Conservation (phyloP, 371 early-diverging fungal genomes). For the Umbelopsis sp. region DNA sequence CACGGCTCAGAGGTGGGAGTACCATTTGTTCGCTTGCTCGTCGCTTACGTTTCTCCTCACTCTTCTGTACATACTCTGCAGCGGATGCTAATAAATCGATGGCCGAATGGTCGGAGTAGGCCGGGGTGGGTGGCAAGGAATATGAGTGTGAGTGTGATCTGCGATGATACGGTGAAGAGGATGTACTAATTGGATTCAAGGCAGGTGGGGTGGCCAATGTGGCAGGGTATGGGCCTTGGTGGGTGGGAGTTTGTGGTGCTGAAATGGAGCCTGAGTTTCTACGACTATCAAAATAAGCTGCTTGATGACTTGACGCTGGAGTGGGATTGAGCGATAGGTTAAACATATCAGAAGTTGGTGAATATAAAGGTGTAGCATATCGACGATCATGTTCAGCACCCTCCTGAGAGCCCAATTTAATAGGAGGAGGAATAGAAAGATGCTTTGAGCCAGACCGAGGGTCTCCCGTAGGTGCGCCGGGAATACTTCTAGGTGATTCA, state of each 20-base stretch:
- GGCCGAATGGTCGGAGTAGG: slow-evolving; percentile 20
- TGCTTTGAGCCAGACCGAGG: slow-evolving; percentile 17
- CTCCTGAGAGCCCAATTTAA: not conserved
- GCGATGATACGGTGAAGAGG: slow-evolving; percentile 19
- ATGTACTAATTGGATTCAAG: slow-evolving; percentile 10
- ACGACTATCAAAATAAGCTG: not conserved
- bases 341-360: slow-evolving; percentile 12
- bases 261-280: slow-evolving; percentile 18
- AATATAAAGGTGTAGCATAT: slow-evolving; percentile 2
- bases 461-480: slow-evolving; percentile 20
- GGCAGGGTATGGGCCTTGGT: slow-evolving; percentile 12
- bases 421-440: slow-evolving; percentile 24
- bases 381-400: not conserved
- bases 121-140: slow-evolving; percentile 19
- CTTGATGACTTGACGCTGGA: not conserved
- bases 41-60: slow-evolving; percentile 17
- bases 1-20: slow-evolving; percentile 2
- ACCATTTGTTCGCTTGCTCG: slow-evolving; percentile 15
- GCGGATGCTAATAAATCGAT: slow-evolving; percentile 25
- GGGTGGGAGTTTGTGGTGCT: slow-evolving; percentile 13
- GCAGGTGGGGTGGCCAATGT: slow-evolving; percentile 16
- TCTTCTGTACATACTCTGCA: slow-evolving; percentile 19
- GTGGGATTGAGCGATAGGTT: slow-evolving; percentile 12
- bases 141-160: slow-evolving; percentile 16
- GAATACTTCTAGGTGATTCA: slow-evolving; percentile 21